phyloP scores from a whole-genome alignment of 768 basidiomycete genomes.

The Naematelia encephala region DNA sequence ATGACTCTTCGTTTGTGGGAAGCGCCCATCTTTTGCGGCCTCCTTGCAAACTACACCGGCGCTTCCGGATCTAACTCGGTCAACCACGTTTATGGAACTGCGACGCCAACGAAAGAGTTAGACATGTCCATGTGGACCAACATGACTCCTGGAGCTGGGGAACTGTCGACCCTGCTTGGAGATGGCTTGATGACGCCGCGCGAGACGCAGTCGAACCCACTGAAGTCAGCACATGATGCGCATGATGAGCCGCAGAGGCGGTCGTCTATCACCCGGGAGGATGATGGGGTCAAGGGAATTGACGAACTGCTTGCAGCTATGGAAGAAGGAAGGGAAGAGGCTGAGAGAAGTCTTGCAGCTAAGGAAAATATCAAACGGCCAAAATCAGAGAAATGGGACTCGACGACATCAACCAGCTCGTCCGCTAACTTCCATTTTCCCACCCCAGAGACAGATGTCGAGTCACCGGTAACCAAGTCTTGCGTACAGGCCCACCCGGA shows the following conservation, averaged over 20 bases:
- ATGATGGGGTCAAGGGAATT: conserved; percentile 14
- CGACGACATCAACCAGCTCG: not conserved
- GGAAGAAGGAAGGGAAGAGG: conserved; percentile 32
- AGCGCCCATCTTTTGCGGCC: conserved; percentile 37
- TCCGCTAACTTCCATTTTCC: conserved; percentile 28
- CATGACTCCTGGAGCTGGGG: conserved; percentile 30
- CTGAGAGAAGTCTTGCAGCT: conserved; percentile 8
- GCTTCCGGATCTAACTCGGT: not conserved
- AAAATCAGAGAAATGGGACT: not conserved
- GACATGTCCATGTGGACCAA: conserved; percentile 40
- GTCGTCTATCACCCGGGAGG: conserved; percentile 2
- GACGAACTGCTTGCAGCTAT: conserved; percentile 37
- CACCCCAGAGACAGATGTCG: conserved; percentile 34
- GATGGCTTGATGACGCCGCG: not conserved
- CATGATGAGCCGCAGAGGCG: not conserved
- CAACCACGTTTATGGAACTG: conserved; percentile 14
- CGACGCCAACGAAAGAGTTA: conserved; percentile 33
- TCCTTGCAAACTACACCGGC: conserved; percentile 18
- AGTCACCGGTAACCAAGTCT: not conserved
- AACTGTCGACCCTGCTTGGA: conserved; percentile 5
- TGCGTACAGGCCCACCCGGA: not conserved
- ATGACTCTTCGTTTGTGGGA: conserved; percentile 42
- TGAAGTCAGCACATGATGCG: not conserved
- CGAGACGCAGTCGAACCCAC: not conserved
- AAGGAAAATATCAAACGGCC: not conserved